phyloP scores from a whole-genome alignment of 2,329 filamentous ascomycete species.

The Ceratocystis ficicola region DNA sequence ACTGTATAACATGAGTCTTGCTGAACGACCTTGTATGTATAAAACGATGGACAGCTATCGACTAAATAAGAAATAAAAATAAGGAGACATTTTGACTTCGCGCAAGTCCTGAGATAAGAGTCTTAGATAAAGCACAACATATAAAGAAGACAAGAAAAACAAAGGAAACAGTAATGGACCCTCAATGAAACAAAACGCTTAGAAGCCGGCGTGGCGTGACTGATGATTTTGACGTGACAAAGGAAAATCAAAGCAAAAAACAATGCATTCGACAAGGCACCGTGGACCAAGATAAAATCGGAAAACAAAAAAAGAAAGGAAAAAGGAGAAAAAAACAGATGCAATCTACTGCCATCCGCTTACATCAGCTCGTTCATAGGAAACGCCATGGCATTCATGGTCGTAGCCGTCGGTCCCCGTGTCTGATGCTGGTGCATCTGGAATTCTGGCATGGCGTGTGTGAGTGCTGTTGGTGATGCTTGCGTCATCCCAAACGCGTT shows the following conservation, averaged over 20 bases:
- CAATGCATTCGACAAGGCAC: not conserved
- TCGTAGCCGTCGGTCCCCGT: not conserved
- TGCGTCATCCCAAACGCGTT: not conserved
- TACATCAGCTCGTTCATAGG: conserved; percentile 12
- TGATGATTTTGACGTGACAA: conserved; percentile 9
- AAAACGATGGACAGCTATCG: not conserved
- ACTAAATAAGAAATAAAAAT: not conserved
- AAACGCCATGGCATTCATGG: conserved; percentile 13
- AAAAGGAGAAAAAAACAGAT: not conserved
- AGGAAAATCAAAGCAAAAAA: not conserved
- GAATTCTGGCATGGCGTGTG: conserved; percentile 16
- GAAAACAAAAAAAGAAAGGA: not conserved
- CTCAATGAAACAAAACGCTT: not conserved
- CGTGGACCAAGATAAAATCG: not conserved
- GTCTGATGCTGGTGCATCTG: conserved; percentile 8
- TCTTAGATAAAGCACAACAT: not conserved
- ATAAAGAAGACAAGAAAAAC: not conserved
- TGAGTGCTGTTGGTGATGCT: conserved; percentile 6
- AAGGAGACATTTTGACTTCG: conserved; percentile 5
- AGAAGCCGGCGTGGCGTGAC: not conserved
- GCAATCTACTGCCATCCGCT: not conserved
- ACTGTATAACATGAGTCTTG: not conserved
- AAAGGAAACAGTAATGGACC: not conserved
- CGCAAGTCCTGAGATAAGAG: not conserved
- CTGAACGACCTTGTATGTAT: not conserved